These are phyloP conservation scores for Dryas integrifolia DNA, from an alignment of 331 rosid genomes.

Conservation along the genomic window DNA sequence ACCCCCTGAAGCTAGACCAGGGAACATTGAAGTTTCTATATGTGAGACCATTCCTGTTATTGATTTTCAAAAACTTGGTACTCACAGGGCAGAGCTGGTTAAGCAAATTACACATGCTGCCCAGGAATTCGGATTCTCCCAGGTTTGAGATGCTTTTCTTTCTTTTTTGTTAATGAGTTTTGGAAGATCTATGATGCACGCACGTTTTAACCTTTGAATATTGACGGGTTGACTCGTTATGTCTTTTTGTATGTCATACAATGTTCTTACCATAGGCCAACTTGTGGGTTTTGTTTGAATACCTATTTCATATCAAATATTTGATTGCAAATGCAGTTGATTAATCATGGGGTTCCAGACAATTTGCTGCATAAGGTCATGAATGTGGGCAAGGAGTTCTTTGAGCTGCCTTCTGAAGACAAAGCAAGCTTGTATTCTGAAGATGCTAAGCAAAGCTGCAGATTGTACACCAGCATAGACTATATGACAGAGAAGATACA, in stretches of 20 bases:
- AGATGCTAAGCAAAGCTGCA: constrained; percentile 19
- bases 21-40: background rate
- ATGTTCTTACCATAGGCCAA: no score
- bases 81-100: background rate
- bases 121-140: background rate
- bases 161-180: background rate
- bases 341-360: constrained; percentile 20
- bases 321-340: background rate
- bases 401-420: constrained; percentile 20
- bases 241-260: no score
- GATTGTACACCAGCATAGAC: constrained; percentile 19
- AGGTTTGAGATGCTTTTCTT: background rate
- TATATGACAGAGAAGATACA: constrained; percentile 7
- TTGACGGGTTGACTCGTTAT: no score
- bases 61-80: background rate
- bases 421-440: constrained; percentile 19
- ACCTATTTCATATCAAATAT: background rate
- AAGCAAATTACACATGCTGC: constrained; percentile 2
- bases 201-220: no score
- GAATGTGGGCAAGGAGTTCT: constrained; percentile 17
- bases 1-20: background rate
- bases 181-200: no score
- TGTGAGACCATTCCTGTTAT: background rate
- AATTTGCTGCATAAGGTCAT: background rate
- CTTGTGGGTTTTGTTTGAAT: background rate